These are phyloP conservation scores for Fragilariopsis cylindrus DNA, from an alignment of 108 stramenopile species.

Conservation along the genomic window DNA sequence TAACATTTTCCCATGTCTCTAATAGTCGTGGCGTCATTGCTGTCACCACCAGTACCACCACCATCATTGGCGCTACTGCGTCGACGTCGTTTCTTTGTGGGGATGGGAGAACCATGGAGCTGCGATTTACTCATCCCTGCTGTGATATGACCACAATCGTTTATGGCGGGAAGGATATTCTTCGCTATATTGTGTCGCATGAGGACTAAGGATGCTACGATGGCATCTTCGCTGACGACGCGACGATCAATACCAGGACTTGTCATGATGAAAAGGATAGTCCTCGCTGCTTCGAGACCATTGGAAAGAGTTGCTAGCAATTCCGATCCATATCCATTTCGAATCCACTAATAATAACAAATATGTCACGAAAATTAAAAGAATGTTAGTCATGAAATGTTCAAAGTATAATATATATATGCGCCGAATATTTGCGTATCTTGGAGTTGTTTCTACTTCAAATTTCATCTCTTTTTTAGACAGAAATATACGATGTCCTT, in stretches of 20 bases:
- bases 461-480: too few species aligned
- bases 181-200: constrained; percentile 69
- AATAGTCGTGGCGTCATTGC: constrained; percentile 27
- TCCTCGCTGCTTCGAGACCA: constrained; percentile 75
- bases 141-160: constrained; percentile 64
- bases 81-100: constrained; percentile 38
- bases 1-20: constrained; percentile 71
- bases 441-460: not conserved
- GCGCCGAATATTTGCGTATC: not conserved
- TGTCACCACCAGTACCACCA: constrained; percentile 28
- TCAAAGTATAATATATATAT: too few species aligned
- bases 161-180: constrained; percentile 75
- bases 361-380: too few species aligned
- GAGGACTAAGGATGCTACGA: constrained; percentile 77
- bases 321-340: constrained; percentile 6
- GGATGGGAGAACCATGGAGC: constrained; percentile 15
- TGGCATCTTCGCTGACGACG: constrained; percentile 81
- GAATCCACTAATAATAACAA: constrained; percentile 21
- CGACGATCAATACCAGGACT: constrained; percentile 74
- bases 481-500: not conserved
- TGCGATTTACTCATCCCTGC: constrained; percentile 20
- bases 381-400: too few species aligned
- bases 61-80: constrained; percentile 11
- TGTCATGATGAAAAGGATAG: constrained; percentile 77
- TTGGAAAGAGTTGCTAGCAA: constrained; percentile 21